These are phyloP conservation scores for Collybiopsis luxurians DNA, from an alignment of 768 basidiomycete species.

Conservation along the genomic window DNA sequence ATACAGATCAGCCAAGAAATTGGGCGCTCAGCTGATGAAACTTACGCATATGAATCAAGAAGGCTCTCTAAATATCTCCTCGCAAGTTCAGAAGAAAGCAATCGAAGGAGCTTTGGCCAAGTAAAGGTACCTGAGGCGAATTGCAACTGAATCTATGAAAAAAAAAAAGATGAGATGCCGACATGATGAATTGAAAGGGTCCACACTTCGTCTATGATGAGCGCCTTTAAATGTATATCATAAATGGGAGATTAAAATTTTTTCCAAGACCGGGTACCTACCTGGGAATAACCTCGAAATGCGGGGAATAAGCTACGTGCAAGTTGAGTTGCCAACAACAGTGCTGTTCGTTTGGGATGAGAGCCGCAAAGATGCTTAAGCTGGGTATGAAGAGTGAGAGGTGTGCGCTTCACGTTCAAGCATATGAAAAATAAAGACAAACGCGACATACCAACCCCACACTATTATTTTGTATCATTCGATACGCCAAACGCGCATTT, in stretches of 20 bases:
- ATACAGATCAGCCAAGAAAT: background rate
- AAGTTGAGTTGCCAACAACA: constrained; percentile 71
- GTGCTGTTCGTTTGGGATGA: constrained; percentile 67
- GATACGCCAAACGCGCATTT: constrained; percentile 57
- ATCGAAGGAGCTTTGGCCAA: constrained; percentile 58
- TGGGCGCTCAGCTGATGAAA: too few species aligned
- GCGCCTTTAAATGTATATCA: constrained; percentile 40
- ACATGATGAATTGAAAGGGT: constrained; percentile 14
- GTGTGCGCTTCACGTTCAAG: background rate
- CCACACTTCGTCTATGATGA: constrained; percentile 78
- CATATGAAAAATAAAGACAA: background rate
- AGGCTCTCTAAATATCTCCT: constrained; percentile 62
- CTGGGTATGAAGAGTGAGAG: constrained; percentile 19
- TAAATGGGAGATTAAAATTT: constrained; percentile 15
- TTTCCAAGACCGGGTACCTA: constrained; percentile 19
- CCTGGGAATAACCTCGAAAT: constrained; percentile 82
- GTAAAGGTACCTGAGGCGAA: constrained; percentile 71
- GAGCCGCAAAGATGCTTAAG: constrained; percentile 43
- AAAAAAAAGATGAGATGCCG: constrained; percentile 9
- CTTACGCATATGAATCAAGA: constrained; percentile 75
- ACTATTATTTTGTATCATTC: constrained; percentile 51
- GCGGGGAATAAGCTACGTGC: constrained; percentile 76
- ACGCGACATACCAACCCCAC: constrained; percentile 47
- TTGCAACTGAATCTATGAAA: constrained; percentile 59
- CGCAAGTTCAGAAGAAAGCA: constrained; percentile 60